Conservation (phyloP, 768 basidiomycete species). For the Leucocoprinus sp. region DNA sequence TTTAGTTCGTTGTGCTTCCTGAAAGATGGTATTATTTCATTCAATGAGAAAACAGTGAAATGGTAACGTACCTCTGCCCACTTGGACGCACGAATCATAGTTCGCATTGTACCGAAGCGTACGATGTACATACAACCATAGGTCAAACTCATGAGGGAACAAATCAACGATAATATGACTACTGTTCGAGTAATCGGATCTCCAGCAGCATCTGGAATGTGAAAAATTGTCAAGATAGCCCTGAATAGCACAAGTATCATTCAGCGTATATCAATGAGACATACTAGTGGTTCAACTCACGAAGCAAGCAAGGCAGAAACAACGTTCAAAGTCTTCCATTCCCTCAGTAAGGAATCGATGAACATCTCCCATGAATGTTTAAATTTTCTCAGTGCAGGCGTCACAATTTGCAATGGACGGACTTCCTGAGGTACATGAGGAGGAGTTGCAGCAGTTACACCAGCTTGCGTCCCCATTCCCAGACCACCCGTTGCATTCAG, state of each 20-base stretch:
- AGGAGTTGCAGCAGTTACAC: conserved; percentile 14
- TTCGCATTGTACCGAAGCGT: conserved; percentile 64
- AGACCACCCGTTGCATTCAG: background rate
- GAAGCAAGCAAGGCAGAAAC: conserved; percentile 55
- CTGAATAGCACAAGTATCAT: conserved; percentile 23
- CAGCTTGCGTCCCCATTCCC: no score
- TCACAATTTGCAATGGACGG: conserved; percentile 44
- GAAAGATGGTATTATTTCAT: background rate
- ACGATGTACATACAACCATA: conserved; percentile 73
- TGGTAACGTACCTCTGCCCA: conserved; percentile 54
- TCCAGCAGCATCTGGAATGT: conserved; percentile 40
- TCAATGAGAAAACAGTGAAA: background rate
- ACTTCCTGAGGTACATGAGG: conserved; percentile 33
- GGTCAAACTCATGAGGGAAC: conserved; percentile 60
- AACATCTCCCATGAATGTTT: conserved; percentile 64
- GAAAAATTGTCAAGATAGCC: conserved; percentile 64
- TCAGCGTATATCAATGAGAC: background rate
- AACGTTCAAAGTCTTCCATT: conserved; percentile 72
- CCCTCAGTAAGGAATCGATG: conserved; percentile 56
- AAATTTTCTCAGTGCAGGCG: conserved; percentile 60
- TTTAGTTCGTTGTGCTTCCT: conserved; percentile 48
- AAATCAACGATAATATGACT: conserved; percentile 57
- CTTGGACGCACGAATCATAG: conserved; percentile 59
- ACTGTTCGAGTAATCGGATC: conserved; percentile 58
- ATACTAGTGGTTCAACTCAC: conserved; percentile 19